Conservation (phyloP, 352 stramenopile species). For the Phytophthora tubulina region DNA sequence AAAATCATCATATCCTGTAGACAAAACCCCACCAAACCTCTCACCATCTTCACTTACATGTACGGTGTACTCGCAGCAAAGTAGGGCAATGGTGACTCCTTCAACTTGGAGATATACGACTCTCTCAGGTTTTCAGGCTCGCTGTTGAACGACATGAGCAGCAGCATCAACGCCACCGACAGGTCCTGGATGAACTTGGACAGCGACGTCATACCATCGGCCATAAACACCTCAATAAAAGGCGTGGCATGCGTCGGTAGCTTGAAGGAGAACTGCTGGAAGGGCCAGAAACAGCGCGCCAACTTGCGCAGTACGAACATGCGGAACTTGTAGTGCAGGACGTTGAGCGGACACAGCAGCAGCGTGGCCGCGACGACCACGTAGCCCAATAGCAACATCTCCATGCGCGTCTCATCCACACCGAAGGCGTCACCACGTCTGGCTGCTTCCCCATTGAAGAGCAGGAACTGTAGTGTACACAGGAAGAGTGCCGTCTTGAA, state of each 20-base stretch:
- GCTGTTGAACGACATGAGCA: conserved; percentile 63
- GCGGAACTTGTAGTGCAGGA: conserved; percentile 75
- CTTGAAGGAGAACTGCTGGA: conserved; percentile 67
- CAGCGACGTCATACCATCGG: conserved; percentile 82
- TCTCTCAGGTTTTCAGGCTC: conserved; percentile 54
- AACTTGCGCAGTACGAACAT: conserved; percentile 66
- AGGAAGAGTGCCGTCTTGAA: conserved; percentile 50
- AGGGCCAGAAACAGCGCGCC: conserved; percentile 70
- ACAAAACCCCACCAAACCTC: neutral
- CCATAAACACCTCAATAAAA: conserved; percentile 85
- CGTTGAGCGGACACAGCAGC: conserved; percentile 72
- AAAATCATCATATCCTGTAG: conserved; percentile 11
- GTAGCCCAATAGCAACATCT: conserved; percentile 77
- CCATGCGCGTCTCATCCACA: conserved; percentile 69
- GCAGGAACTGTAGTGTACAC: conserved; percentile 54
- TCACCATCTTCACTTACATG: conserved; percentile 55
- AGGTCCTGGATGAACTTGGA: conserved; percentile 88
- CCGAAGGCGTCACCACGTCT: conserved; percentile 56
- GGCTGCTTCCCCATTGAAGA: conserved; percentile 61
- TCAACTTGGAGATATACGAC: conserved; percentile 78
- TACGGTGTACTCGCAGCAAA: conserved; percentile 76
- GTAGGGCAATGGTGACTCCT: conserved; percentile 77
- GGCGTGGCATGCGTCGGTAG: conserved; percentile 64
- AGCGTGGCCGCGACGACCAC: conserved; percentile 50
- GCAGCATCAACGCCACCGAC: conserved; percentile 68